phyloP scores from a whole-genome alignment of 495 filamentous ascomycete species.

The Tuber brumale region DNA sequence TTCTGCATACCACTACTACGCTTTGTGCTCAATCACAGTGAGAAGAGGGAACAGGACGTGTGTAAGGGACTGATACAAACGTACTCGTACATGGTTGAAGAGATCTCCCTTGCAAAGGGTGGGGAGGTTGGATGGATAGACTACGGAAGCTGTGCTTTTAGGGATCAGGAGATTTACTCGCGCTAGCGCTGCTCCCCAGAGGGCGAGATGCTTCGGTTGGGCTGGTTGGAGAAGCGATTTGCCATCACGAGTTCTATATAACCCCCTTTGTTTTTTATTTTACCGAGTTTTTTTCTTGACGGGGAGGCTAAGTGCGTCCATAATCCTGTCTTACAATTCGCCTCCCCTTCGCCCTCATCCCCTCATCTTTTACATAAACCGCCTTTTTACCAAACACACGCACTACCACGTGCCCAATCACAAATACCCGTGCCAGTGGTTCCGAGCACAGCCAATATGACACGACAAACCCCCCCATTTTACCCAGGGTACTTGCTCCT shows the following conservation, averaged over 20 bases:
- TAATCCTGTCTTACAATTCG: not conserved
- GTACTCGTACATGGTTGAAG: not conserved
- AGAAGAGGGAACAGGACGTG: not conserved
- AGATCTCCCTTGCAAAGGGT: not conserved
- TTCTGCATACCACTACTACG: conserved; percentile 24
- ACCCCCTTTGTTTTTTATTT: no score
- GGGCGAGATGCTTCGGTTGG: no score
- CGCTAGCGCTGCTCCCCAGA: no score
- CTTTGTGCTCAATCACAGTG: conserved; percentile 4
- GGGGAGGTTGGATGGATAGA: not conserved
- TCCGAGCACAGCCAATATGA: no score
- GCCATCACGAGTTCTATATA: no score
- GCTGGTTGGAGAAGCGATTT: no score
- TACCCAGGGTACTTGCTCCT: no score
- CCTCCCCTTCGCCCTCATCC: not conserved
- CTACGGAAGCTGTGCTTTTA: no score
- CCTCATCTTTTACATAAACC: not conserved
- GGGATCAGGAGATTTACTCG: no score
- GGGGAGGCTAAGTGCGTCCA: not conserved
- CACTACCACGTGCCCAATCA: no score
- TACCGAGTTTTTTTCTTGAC: not conserved
- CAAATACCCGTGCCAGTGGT: no score
- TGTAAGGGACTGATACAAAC: not conserved
- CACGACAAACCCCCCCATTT: no score
- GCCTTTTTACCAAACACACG: not conserved